Evolutionary conservation across 495 filamentous ascomycete species (phyloP), one percentile per base, ranked within the genome.

Genomic region (Antarctomyces pellizariae): DNA sequence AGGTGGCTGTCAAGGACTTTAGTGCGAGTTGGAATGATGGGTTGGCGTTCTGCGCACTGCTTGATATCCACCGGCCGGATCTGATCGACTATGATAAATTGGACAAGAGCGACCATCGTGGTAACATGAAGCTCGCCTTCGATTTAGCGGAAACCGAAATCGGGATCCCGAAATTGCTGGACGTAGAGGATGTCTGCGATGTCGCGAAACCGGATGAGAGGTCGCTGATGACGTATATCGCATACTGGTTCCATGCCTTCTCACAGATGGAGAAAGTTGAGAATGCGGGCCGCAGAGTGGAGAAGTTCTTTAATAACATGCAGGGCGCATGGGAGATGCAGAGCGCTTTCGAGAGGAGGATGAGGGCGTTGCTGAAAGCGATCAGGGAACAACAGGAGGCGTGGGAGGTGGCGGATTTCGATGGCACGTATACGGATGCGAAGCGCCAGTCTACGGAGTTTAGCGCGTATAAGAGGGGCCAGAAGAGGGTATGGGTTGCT

Each of bases 301-400:
- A 97, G 56, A 97, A 97, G 54, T 97, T 97, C 38, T 76, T 95
- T 24, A 78, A 75, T 43, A 92, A 86, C 42, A 95, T 95, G 86
- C 80, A 92, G 36, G 86, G 84, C n/a, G 82, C 86, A 2, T 95
- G 89, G 86, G 82, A 89, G 43, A 97, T 97, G 86, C 80, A 97
- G 49, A 86, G 75, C 43, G 73, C 71, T 8, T 97, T 78, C 42
- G 86, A 97, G 63, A 60, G 67, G 39, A 63, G 84, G 23, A 86
- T 93, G 77, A 59, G 61, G 16, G 74, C 53, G 29, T 50, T 97
- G 5, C 53, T 95, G 26, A 56, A 64, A 33, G 57, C 71, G 34
- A 83, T 95, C 36, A 56, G 54, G 5, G 59, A 59, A 24, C 78
- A 90, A 46, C 56, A 67, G 25, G 52, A 71, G 25, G 46, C 54